Percentiles rank a stretch among this genome's conserved stretches.
Evolutionary conservation across 805 yeast genomes (phyloP).

Genomic region (Candida ponderosae): DNA sequence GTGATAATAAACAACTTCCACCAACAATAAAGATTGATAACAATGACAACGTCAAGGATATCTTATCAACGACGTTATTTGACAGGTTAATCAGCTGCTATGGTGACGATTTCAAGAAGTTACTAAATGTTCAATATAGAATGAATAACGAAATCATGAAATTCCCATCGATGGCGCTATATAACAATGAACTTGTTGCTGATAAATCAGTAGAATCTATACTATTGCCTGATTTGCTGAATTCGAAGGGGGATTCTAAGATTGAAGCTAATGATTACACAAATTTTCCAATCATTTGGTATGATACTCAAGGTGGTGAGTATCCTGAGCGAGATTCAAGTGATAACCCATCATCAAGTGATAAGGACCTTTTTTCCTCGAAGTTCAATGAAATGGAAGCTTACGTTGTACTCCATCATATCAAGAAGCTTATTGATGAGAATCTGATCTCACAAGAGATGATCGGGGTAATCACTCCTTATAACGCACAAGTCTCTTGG

Average conservation of each 20-base stretch:
- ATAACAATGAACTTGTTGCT: conserved; percentile 56
- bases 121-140: conserved; percentile 77
- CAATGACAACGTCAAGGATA: conserved; percentile 30
- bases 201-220: conserved; percentile 47
- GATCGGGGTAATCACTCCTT: conserved; percentile 88
- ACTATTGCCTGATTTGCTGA: conserved; percentile 46
- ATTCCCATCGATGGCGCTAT: conserved; percentile 65
- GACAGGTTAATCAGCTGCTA: conserved; percentile 59
- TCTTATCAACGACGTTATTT: conserved; percentile 63
- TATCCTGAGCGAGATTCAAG: conserved; percentile 52
- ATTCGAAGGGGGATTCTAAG: conserved; percentile 1
- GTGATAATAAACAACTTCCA: conserved; percentile 88
- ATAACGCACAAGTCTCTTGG: conserved; percentile 74
- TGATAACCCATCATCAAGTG: conserved; percentile 10
- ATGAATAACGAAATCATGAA: conserved; percentile 77
- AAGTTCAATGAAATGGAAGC: conserved; percentile 77
- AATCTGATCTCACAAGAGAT: conserved; percentile 44
- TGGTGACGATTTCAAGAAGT: conserved; percentile 39
- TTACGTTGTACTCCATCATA: conserved; percentile 48
- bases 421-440: conserved; percentile 34
- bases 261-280: conserved; percentile 49
- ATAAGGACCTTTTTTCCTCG: conserved; percentile 34
- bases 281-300: conserved; percentile 58
- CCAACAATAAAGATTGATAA: conserved; percentile 71
- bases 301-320: conserved; percentile 89